A percentile compares a stretch with the other conserved stretches of the same genome.
Conservation (phyloP, 306 rosid species). For the Acacia acuminata region DNA sequence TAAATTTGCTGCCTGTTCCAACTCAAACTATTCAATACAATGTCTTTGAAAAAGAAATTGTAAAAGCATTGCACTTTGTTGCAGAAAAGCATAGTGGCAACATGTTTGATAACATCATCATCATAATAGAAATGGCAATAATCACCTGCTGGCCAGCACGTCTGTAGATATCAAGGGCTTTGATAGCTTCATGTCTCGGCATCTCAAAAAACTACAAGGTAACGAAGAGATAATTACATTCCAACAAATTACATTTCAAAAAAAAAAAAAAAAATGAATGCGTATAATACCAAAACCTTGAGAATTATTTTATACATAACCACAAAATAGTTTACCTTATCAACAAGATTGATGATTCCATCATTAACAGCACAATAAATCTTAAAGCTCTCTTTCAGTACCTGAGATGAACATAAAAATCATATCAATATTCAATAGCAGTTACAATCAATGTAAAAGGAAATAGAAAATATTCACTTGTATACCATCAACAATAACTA, state of each 20-base stretch:
- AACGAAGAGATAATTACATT: conserved; percentile 22
- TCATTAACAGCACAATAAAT: conserved; percentile 79
- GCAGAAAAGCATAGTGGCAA: neutral
- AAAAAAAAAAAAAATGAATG: conserved; percentile 13
- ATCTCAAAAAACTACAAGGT: conserved; percentile 90
- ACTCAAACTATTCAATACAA: conserved; percentile 22
- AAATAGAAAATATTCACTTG: neutral
- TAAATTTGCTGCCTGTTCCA: conserved; percentile 78
- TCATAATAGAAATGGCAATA: neutral
- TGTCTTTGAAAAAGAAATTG: conserved; percentile 25
- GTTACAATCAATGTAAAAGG: neutral
- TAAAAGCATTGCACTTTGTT: neutral
- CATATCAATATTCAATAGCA: conserved; percentile 26
- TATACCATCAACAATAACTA: neutral
- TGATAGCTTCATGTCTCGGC: conserved; percentile 98
- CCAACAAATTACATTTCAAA: conserved; percentile 17
- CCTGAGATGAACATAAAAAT: conserved; percentile 50
- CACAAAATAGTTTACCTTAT: conserved; percentile 66
- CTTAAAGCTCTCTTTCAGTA: conserved; percentile 98
- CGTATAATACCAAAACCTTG: neutral
- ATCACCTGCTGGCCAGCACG: conserved; percentile 99
- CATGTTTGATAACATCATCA: neutral
- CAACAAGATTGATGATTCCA: conserved; percentile 98
- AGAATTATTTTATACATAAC: conserved; percentile 1
- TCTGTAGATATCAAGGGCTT: conserved; percentile 90